phyloP scores from a whole-genome alignment of 306 rosid genomes.

The Rosa chinensis region DNA sequence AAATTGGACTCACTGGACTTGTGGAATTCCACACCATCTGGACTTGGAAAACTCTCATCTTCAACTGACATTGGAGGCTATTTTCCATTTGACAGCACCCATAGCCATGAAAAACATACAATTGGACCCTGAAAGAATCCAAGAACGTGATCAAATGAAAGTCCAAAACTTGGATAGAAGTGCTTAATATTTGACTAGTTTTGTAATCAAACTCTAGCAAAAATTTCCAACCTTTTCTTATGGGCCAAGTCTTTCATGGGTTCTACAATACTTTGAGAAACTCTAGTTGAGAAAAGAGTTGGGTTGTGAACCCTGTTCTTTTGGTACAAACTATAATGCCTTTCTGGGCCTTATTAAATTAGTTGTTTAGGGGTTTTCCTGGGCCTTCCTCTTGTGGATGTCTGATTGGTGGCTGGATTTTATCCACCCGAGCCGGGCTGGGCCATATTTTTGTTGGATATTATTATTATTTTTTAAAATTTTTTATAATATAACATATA shows the following conservation, averaged over 20 bases:
- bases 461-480: too few relatives aligned
- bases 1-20: background rate
- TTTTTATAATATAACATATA: too few relatives aligned
- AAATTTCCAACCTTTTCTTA: background rate
- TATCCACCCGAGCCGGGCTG: too few relatives aligned
- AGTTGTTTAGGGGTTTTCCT: too few relatives aligned
- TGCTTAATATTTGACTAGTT: background rate
- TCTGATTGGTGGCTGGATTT: too few relatives aligned
- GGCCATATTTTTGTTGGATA: too few relatives aligned
- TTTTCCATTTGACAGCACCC: background rate
- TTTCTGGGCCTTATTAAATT: too few relatives aligned
- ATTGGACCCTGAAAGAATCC: background rate
- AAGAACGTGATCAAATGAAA: background rate
- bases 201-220: background rate
- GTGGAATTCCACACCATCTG: slow-evolving; percentile 2
- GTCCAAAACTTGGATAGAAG: background rate
- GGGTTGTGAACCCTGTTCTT: too few relatives aligned
- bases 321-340: too few relatives aligned
- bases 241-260: background rate
- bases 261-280: background rate
- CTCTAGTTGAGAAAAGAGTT: too few relatives aligned
- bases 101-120: background rate
- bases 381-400: too few relatives aligned
- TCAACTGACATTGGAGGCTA: background rate
- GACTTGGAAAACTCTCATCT: background rate